These are phyloP conservation scores for Flaveria robusta DNA, from an alignment of 129 eudicot genomes.

Conservation along the genomic window DNA sequence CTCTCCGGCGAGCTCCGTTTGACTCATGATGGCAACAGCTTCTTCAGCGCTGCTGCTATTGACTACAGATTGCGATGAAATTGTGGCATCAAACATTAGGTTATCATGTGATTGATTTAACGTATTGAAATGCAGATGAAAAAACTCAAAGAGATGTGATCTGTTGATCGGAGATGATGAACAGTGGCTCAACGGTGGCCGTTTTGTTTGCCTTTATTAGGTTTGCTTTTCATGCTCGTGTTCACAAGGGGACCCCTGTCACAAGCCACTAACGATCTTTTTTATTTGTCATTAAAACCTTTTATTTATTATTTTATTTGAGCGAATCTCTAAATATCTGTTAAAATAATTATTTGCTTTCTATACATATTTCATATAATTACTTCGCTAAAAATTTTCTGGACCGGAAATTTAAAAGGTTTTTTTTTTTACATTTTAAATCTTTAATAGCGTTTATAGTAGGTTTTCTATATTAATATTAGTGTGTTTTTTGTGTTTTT, in stretches of 20 bases:
- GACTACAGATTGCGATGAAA: conserved; percentile 19
- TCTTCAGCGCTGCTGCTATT: background rate
- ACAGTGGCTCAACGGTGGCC: conserved; percentile 21
- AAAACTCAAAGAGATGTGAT: conserved; percentile 14
- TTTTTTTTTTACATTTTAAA: too few relatives aligned
- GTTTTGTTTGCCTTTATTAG: conserved; percentile 36
- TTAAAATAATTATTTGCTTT: background rate
- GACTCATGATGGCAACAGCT: background rate
- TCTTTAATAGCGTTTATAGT: too few relatives aligned
- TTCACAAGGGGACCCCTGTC: conserved; percentile 25
- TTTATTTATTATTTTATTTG: background rate
- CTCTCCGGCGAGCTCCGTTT: conserved; percentile 56
- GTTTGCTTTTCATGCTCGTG: conserved; percentile 42
- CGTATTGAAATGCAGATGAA: background rate
- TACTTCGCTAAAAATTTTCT: background rate
- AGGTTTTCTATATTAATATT: too few relatives aligned
- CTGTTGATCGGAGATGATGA: conserved; percentile 13
- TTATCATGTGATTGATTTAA: background rate
- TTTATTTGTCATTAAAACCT: background rate
- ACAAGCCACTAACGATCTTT: conserved; percentile 28
- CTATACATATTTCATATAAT: background rate
- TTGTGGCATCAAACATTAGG: background rate
- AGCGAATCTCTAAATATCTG: background rate
- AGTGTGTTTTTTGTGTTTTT: too few relatives aligned
- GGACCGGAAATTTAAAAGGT: too few relatives aligned